phyloP scores from a whole-genome alignment of 2,329 filamentous ascomycete species.

The Myotisia sp. region DNA sequence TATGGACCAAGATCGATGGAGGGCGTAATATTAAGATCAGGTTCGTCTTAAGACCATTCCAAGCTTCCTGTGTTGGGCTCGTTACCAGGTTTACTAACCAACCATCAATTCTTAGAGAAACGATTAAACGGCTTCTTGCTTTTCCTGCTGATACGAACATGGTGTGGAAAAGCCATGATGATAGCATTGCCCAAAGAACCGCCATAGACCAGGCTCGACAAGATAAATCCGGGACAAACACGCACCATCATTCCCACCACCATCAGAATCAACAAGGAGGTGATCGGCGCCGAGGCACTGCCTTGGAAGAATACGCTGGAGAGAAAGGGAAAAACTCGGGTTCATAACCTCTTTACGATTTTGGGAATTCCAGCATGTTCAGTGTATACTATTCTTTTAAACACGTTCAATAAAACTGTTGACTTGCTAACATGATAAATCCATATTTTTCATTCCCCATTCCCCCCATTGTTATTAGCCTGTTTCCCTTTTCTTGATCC shows the following conservation, averaged over 20 bases:
- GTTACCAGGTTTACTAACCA: slow-evolving; percentile 1
- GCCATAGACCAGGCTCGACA: slow-evolving; percentile 84
- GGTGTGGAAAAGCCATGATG: slow-evolving; percentile 91
- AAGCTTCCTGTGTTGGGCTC: neutral
- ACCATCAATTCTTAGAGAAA: slow-evolving; percentile 48
- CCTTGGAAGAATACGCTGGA: slow-evolving; percentile 29
- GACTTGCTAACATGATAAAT: slow-evolving; percentile 2
- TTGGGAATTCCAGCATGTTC: slow-evolving; percentile 3
- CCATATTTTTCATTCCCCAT: neutral
- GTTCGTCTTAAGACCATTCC: slow-evolving; percentile 37
- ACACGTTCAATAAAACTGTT: slow-evolving; percentile 3
- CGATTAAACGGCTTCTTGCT: slow-evolving; percentile 75
- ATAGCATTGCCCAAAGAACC: slow-evolving; percentile 81
- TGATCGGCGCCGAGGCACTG: slow-evolving; percentile 30
- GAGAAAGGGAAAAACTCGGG: slow-evolving; percentile 29
- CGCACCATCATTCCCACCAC: slow-evolving; percentile 20
- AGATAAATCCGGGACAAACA: slow-evolving; percentile 47
- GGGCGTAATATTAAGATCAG: slow-evolving; percentile 92
- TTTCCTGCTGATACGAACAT: slow-evolving; percentile 82
- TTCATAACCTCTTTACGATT: slow-evolving; percentile 16
- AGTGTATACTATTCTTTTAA: slow-evolving; percentile 7
- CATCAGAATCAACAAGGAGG: slow-evolving; percentile 13
- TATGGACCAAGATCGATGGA: slow-evolving; percentile 91
- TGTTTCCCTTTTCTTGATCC: slow-evolving; percentile 4
- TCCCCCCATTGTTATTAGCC: slow-evolving; percentile 1